These are phyloP conservation scores for Cicer judaicum DNA, from an alignment of 306 rosid genomes.

Conservation along the genomic window DNA sequence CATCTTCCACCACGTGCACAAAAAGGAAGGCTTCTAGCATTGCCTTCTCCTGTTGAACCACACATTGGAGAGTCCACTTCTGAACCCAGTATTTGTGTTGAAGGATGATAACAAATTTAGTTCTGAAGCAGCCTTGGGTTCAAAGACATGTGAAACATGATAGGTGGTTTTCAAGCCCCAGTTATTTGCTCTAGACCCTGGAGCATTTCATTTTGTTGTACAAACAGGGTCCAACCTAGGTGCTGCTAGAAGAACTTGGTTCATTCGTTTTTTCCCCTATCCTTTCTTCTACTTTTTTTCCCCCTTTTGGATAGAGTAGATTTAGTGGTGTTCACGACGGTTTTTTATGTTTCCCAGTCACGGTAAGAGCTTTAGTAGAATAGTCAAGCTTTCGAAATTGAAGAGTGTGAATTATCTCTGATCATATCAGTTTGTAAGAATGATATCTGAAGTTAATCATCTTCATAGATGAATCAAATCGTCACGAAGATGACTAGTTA, in stretches of 20 bases:
- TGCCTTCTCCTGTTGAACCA: conserved; percentile 64
- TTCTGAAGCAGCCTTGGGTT: conserved; percentile 54
- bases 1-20: conserved; percentile 99
- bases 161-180: conserved; percentile 40
- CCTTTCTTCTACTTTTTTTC: not conserved
- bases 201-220: conserved; percentile 61
- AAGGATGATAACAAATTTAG: conserved; percentile 48
- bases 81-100: conserved; percentile 59
- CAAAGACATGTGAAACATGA: conserved; percentile 45
- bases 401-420: conserved; percentile 60
- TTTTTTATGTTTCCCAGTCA: conserved; percentile 49
- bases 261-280: conserved; percentile 12
- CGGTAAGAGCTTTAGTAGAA: conserved; percentile 46
- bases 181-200: conserved; percentile 46
- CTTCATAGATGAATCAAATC: conserved; percentile 44
- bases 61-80: conserved; percentile 66
- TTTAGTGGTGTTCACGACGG: conserved; percentile 46
- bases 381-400: conserved; percentile 54
- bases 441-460: conserved; percentile 44
- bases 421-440: conserved; percentile 66
- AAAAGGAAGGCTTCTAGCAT: conserved; percentile 69
- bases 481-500: conserved; percentile 14
- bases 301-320: conserved; percentile 46
- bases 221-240: conserved; percentile 53
- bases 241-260: conserved; percentile 54